Percentiles rank a stretch among this genome's conserved stretches.
phyloP scores from a whole-genome alignment of 495 filamentous ascomycete species.

The Xylaria flabelliformis region DNA sequence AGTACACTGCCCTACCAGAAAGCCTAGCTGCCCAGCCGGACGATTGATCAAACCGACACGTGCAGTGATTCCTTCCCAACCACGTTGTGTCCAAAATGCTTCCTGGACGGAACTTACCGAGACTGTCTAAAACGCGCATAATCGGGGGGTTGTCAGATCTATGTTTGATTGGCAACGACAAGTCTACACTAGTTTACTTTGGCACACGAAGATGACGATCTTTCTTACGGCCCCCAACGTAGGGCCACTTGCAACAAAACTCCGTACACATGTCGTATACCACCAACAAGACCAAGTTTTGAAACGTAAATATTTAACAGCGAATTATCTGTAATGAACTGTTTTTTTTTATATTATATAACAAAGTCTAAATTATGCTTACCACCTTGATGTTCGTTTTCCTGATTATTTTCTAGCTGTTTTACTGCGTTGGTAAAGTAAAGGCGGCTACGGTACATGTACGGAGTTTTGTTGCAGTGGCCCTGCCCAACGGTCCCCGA shows the following conservation, averaged over 20 bases:
- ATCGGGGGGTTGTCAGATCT: not conserved
- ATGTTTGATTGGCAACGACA: not conserved
- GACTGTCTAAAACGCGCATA: not conserved
- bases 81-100: not conserved
- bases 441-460: too few species aligned
- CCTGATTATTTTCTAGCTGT: too few species aligned
- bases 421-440: too few species aligned
- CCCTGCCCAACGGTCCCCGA: not conserved
- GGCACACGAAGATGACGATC: not conserved
- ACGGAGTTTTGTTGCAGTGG: too few species aligned
- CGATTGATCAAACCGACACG: not conserved
- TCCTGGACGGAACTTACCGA: not conserved
- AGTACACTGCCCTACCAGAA: not conserved
- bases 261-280: too few species aligned
- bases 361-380: too few species aligned
- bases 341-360: too few species aligned
- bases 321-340: too few species aligned
- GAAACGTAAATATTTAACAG: too few species aligned
- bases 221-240: not conserved
- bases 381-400: too few species aligned
- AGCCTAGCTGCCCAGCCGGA: not conserved
- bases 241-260: too few species aligned
- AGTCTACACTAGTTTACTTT: not conserved
- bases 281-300: too few species aligned
- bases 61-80: conserved; percentile 1